phyloP scores from a whole-genome alignment of 2,329 filamentous ascomycete species.

The Hymenoscyphus repandus region DNA sequence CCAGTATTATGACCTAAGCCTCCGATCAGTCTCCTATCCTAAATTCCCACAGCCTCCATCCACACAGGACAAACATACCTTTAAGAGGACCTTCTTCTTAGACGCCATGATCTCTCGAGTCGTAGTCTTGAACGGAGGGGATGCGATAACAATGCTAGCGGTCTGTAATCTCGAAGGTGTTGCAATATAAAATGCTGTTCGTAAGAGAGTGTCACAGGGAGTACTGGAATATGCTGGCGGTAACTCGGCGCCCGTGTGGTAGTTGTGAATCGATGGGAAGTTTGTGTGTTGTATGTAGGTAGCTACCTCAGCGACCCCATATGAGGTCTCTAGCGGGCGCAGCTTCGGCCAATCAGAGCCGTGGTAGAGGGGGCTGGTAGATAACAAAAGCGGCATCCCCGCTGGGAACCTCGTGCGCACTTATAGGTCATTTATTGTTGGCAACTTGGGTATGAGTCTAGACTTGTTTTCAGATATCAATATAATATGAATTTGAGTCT shows the following conservation, averaged over 20 bases:
- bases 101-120: conserved; percentile 42
- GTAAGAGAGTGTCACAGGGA: neutral
- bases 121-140: conserved; percentile 4
- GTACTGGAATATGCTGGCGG: neutral
- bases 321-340: neutral
- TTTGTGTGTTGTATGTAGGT: neutral
- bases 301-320: neutral
- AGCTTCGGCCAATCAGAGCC: conserved; percentile 10
- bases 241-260: neutral
- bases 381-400: too few species aligned
- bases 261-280: neutral
- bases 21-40: conserved; percentile 1
- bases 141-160: conserved; percentile 21
- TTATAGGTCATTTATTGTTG: too few species aligned
- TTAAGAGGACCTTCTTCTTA: conserved; percentile 64
- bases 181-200: neutral
- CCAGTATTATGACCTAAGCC: conserved; percentile 89
- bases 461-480: too few species aligned
- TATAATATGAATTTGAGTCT: too few species aligned
- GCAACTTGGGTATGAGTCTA: too few species aligned
- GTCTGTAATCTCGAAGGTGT: neutral
- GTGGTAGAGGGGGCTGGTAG: neutral
- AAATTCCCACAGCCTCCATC: too few species aligned
- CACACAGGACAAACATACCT: conserved; percentile 42
- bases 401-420: too few species aligned